phyloP scores from a whole-genome alignment of 225 moss, liverwort and hornwort species.

The Anthoceros angustus region DNA sequence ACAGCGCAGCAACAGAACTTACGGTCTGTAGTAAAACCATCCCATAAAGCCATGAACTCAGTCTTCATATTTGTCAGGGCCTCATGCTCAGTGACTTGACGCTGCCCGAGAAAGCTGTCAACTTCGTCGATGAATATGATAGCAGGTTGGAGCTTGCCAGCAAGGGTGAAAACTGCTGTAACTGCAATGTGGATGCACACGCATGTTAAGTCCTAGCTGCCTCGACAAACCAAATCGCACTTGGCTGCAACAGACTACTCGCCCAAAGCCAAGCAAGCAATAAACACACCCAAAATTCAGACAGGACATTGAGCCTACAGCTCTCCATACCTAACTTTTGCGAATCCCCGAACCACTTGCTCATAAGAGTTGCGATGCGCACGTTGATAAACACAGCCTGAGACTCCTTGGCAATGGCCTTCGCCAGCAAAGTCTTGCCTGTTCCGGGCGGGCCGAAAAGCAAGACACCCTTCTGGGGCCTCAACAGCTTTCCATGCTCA shows the following conservation, averaged over 20 bases:
- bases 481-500: slow-evolving; percentile 55
- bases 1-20: slow-evolving; percentile 7
- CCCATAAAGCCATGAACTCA: slow-evolving; percentile 44
- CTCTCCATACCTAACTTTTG: slow-evolving; percentile 59
- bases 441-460: slow-evolving; percentile 82
- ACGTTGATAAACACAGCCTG: slow-evolving; percentile 88
- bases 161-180: slow-evolving; percentile 38
- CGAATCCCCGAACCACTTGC: slow-evolving; percentile 98
- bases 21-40: slow-evolving; percentile 45
- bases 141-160: slow-evolving; percentile 37
- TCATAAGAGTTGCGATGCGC: slow-evolving; percentile 74
- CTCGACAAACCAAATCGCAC: too few relatives aligned
- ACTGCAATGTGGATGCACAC: slow-evolving; percentile 13
- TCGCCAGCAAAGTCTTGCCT: slow-evolving; percentile 75
- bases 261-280: background rate
- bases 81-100: slow-evolving; percentile 36
- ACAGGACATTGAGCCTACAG: background rate
- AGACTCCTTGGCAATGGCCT: slow-evolving; percentile 87
- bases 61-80: slow-evolving; percentile 47
- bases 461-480: slow-evolving; percentile 84
- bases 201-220: too few relatives aligned
- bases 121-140: slow-evolving; percentile 46
- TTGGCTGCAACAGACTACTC: background rate
- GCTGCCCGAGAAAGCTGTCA: slow-evolving; percentile 40
- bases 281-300: background rate